phyloP scores from a whole-genome alignment of 2,329 filamentous ascomycete genomes.

The Didymosphaeria variabile region DNA sequence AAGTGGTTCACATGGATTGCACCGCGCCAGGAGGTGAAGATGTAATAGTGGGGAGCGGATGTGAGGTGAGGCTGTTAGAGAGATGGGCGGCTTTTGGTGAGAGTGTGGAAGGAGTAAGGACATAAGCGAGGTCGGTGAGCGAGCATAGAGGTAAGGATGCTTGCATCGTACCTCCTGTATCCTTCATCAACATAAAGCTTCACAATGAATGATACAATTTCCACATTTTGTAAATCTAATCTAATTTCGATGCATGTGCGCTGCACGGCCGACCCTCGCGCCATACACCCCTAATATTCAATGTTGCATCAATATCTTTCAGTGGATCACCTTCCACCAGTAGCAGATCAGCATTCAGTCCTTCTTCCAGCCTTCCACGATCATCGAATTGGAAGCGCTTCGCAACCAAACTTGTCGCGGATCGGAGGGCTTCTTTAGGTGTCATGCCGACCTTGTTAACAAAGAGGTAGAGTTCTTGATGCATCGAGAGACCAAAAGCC shows the following conservation, averaged over 20 bases:
- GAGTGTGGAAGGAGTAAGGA: background rate
- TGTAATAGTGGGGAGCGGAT: background rate
- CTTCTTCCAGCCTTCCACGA: constrained; percentile 51
- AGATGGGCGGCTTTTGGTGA: background rate
- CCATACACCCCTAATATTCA: constrained; percentile 57
- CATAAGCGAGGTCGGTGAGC: background rate
- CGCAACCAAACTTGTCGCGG: constrained; percentile 54
- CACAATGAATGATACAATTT: too few species aligned
- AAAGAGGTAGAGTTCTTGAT: constrained; percentile 55
- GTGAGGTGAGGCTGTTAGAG: background rate
- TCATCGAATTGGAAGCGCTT: constrained; percentile 53
- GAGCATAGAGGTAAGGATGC: too few species aligned
- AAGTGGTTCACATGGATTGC: background rate
- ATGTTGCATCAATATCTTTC: constrained; percentile 51
- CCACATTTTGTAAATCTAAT: background rate
- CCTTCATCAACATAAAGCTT: too few species aligned
- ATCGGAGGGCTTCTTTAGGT: constrained; percentile 52
- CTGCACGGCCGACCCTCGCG: constrained; percentile 48
- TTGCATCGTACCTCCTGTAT: too few species aligned
- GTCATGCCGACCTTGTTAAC: constrained; percentile 55
- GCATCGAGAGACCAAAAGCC: constrained; percentile 53
- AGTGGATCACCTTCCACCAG: constrained; percentile 57
- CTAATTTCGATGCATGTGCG: constrained; percentile 32
- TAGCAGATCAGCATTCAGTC: constrained; percentile 54
- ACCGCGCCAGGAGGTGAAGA: background rate